Evolutionary conservation across 2,329 filamentous ascomycete genomes (phyloP), one percentile per base, ranked within the genome.

Genomic region (Davidsoniella neocaledoniae): DNA sequence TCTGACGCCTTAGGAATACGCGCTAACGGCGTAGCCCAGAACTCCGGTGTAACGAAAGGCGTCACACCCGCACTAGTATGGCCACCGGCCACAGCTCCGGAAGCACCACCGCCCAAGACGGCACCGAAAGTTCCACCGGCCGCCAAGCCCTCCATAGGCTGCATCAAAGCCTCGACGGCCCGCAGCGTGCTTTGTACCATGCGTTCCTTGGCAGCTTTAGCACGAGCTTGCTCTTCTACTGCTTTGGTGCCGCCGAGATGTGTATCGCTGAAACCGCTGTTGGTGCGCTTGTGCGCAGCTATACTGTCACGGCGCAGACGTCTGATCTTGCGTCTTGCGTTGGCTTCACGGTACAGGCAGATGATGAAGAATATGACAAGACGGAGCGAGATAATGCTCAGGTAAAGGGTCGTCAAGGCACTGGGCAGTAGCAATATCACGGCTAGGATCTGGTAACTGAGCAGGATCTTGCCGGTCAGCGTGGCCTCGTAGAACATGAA

Each of bases 1-100:
- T 52, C 50, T 9, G 36, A 17, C 7, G 44, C 33, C 6, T 39
- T 14, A 5, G 50, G 50, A 33, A 52, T 52, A 40, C 48, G 25
- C 42, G 43, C 17, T 16, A 48, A 33, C 25, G 50, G 50, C 29
- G 45, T 52, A n/a, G 50, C 50, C 50, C 50, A 52, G 40, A 52
- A 52, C 17, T 52, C 41, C 3, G 50, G 44, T 5, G 50, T 26
- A 2, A 52, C 39, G 25, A 47, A 43, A 12, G 26, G 26, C 7
- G 26, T 33, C 26, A 33, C 26, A 4, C 26, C 26, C 2, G 26
- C 26, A 33, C 26, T 33, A 33, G 26, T 33, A 33, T 33, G 26
- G 8, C 26, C 26, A 7, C 29, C 44, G 6, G 44, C 44, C 8
- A 23, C 29, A 7, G 43, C 33, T 14, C 25, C 33, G 10, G 44